Conservation (phyloP, 176 grass and related monocot species). For the Lolium perenne region DNA sequence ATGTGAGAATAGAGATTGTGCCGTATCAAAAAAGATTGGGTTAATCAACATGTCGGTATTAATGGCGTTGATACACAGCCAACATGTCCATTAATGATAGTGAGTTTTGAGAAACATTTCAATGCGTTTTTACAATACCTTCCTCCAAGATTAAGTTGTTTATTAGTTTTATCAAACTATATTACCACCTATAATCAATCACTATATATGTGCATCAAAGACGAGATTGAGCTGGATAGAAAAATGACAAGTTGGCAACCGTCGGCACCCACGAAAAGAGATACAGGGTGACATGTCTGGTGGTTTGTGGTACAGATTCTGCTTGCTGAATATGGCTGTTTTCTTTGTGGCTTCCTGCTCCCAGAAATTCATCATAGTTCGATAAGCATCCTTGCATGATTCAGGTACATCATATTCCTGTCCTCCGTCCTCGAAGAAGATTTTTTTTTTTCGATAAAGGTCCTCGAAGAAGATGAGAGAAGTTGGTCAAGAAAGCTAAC, state of each 20-base stretch:
- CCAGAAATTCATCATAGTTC: not conserved
- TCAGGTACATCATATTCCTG: not conserved
- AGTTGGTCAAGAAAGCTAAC: not conserved
- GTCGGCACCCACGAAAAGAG: not conserved
- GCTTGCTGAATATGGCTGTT: not conserved
- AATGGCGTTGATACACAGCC: not conserved
- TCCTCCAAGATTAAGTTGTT: not conserved
- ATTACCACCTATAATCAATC: not conserved
- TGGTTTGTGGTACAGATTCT: not conserved
- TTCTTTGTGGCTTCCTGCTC: not conserved
- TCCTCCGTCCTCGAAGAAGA: no score
- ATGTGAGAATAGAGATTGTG: not conserved
- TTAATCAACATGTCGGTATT: not conserved
- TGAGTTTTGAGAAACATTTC: not conserved
- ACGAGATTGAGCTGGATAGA: not conserved
- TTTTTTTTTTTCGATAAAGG: no score
- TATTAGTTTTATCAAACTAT: no score
- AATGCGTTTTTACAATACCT: not conserved
- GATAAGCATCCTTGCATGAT: not conserved
- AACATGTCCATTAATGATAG: not conserved
- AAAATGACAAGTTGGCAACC: not conserved
- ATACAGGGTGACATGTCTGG: not conserved
- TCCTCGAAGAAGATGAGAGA: not conserved
- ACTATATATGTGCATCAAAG: not conserved
- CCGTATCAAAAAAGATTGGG: not conserved